Conservation (phyloP, 1,284 basidiomycete genomes). For the Cryptococcus sp. region DNA sequence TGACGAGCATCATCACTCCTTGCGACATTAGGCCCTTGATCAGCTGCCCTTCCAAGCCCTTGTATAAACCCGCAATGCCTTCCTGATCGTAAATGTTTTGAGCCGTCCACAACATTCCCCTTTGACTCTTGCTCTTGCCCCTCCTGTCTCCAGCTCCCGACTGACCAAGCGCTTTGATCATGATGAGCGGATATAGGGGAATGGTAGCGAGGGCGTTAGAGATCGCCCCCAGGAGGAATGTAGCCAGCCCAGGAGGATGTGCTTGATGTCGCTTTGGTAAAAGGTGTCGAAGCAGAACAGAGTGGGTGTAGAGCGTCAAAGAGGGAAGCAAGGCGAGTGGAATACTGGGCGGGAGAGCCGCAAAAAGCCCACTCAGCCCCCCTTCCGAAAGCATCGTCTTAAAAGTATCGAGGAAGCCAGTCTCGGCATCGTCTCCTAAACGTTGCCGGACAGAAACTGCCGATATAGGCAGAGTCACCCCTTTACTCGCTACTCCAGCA, state of each 20-base stretch:
- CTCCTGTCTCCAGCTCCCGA: conserved; percentile 12
- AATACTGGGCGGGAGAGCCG: conserved; percentile 18
- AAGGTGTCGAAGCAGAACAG: conserved; percentile 34
- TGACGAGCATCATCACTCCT: conserved; percentile 48
- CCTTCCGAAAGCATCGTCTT: conserved; percentile 21
- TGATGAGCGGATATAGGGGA: conserved; percentile 47
- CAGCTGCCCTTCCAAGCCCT: conserved; percentile 76
- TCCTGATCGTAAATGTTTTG: conserved; percentile 61
- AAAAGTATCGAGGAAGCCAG: conserved; percentile 13
- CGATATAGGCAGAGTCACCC: conserved; percentile 50
- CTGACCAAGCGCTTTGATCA: conserved; percentile 46
- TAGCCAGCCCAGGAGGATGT: conserved; percentile 40
- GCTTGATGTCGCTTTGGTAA: conserved; percentile 33
- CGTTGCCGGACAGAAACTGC: conserved; percentile 51
- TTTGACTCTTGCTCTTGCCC: conserved; percentile 2
- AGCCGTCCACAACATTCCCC: conserved; percentile 17
- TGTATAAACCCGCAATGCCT: conserved; percentile 73
- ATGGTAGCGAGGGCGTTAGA: conserved; percentile 47
- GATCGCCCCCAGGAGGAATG: conserved; percentile 49
- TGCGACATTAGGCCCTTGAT: conserved; percentile 63
- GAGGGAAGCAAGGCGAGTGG: conserved; percentile 30
- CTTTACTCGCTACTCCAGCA: conserved; percentile 48
- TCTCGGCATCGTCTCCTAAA: conserved; percentile 36
- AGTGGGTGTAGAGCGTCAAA: conserved; percentile 47
- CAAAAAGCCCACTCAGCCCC: conserved; percentile 33